A percentile compares a stretch with the other conserved stretches of the same genome.
Evolutionary conservation across 805 yeast species (phyloP).

Genomic region (Barnettozyma siamensis): DNA sequence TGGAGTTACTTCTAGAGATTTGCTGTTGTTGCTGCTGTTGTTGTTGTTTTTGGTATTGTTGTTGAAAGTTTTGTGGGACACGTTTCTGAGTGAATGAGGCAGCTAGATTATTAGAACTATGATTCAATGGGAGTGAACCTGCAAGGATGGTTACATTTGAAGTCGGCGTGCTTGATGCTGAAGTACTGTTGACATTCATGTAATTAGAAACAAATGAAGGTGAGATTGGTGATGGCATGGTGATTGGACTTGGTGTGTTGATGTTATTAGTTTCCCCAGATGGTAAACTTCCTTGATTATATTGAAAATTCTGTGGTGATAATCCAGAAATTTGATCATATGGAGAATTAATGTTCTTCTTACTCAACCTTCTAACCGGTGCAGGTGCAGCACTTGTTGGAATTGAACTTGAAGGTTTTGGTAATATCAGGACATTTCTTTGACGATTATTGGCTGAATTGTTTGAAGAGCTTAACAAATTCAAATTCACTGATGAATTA

Average conservation of each 20-base stretch:
- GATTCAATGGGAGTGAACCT: slow-evolving; percentile 17
- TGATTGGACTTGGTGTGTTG: slow-evolving; percentile 23
- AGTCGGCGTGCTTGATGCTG: neutral
- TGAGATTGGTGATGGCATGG: slow-evolving; percentile 24
- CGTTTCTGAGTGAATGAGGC: slow-evolving; percentile 25
- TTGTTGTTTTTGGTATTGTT: slow-evolving; percentile 2
- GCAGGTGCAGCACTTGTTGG: slow-evolving; percentile 2
- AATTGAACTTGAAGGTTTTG: slow-evolving; percentile 21
- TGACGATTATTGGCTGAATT: slow-evolving; percentile 9
- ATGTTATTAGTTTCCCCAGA: neutral
- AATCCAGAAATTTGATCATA: slow-evolving; percentile 10
- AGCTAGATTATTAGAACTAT: slow-evolving; percentile 20
- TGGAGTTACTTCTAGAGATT: neutral
- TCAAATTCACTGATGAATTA: neutral
- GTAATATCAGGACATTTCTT: slow-evolving; percentile 25
- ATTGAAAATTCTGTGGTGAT: slow-evolving; percentile 16
- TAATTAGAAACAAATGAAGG: slow-evolving; percentile 15
- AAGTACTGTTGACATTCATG: neutral
- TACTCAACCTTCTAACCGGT: neutral
- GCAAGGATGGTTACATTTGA: slow-evolving; percentile 5
- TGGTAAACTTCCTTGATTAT: neutral
- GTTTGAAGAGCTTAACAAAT: neutral
- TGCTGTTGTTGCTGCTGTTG: too few species aligned
- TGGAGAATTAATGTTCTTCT: slow-evolving; percentile 13
- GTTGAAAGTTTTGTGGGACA: slow-evolving; percentile 23